These are phyloP conservation scores for Sporopachydermia lactativora DNA, from an alignment of 805 yeast genomes.

Conservation along the genomic window DNA sequence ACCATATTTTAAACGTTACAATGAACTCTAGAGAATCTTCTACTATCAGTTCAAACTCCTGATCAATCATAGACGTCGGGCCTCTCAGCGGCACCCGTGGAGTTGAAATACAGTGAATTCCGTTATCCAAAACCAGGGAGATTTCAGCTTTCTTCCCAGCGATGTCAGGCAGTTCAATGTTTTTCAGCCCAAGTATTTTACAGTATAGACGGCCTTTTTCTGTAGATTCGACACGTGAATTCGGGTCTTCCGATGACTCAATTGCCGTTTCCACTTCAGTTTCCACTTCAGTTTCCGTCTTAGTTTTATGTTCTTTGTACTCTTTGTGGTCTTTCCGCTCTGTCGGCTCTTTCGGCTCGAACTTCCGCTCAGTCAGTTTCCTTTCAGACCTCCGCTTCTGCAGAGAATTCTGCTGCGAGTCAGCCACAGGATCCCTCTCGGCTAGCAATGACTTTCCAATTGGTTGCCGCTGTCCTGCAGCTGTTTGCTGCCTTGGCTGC, in stretches of 20 bases:
- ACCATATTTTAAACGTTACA: slow-evolving; percentile 58
- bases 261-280: slow-evolving; percentile 6
- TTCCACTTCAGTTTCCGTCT: not conserved
- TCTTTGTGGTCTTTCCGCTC: not conserved
- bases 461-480: not conserved
- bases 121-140: slow-evolving; percentile 52
- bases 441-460: too few relatives aligned
- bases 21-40: slow-evolving; percentile 47
- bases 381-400: too few relatives aligned
- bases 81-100: slow-evolving; percentile 26
- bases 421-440: not conserved
- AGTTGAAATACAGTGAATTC: slow-evolving; percentile 65
- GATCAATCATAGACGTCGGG: slow-evolving; percentile 29
- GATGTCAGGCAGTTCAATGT: slow-evolving; percentile 31
- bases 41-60: slow-evolving; percentile 70
- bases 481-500: not conserved
- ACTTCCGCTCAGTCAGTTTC: too few relatives aligned
- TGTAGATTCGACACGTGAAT: slow-evolving; percentile 21
- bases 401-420: not conserved
- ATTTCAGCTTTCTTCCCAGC: slow-evolving; percentile 29
- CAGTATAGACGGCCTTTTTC: slow-evolving; percentile 30
- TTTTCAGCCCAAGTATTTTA: slow-evolving; percentile 34
- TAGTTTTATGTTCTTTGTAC: not conserved
- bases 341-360: not conserved
- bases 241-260: too few relatives aligned